These are phyloP conservation scores for Periglandula ipomoeae DNA, from an alignment of 2,329 filamentous ascomycete species.

Conservation along the genomic window DNA sequence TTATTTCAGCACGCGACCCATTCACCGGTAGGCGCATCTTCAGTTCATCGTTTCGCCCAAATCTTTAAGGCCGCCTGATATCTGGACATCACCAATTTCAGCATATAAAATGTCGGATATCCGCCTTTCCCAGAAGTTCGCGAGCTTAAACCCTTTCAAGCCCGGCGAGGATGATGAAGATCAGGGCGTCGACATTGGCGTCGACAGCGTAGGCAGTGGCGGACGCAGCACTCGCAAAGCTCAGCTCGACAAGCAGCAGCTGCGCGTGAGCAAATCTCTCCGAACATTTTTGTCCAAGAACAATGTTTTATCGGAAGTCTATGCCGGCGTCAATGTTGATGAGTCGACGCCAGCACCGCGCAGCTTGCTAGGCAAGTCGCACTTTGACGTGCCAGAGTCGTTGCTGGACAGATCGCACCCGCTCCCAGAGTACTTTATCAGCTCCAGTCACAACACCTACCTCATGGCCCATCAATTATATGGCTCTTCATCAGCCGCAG, in stretches of 20 bases:
- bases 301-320: slow-evolving; percentile 36
- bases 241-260: slow-evolving; percentile 40
- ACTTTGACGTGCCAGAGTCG: slow-evolving; percentile 45
- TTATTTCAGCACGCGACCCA: no score
- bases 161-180: slow-evolving; percentile 23
- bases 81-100: background rate
- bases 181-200: slow-evolving; percentile 22
- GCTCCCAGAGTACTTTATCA: slow-evolving; percentile 62
- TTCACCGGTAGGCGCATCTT: no score
- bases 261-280: slow-evolving; percentile 51
- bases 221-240: slow-evolving; percentile 43
- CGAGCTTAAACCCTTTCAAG: slow-evolving; percentile 23
- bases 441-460: slow-evolving; percentile 67
- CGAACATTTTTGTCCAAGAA: slow-evolving; percentile 46
- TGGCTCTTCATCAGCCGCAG: slow-evolving; percentile 51
- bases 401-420: slow-evolving; percentile 50
- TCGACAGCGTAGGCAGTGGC: slow-evolving; percentile 46
- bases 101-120: slow-evolving; percentile 14
- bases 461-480: slow-evolving; percentile 61
- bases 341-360: slow-evolving; percentile 36
- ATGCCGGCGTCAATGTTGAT: slow-evolving; percentile 34
- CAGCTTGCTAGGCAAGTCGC: slow-evolving; percentile 44
- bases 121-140: slow-evolving; percentile 19
- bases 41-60: no score
- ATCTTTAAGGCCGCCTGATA: no score